Evolutionary conservation across 345 rosid genomes (phyloP), one percentile per base, ranked within the genome.

Genomic region (Conringia planisiliqua): DNA sequence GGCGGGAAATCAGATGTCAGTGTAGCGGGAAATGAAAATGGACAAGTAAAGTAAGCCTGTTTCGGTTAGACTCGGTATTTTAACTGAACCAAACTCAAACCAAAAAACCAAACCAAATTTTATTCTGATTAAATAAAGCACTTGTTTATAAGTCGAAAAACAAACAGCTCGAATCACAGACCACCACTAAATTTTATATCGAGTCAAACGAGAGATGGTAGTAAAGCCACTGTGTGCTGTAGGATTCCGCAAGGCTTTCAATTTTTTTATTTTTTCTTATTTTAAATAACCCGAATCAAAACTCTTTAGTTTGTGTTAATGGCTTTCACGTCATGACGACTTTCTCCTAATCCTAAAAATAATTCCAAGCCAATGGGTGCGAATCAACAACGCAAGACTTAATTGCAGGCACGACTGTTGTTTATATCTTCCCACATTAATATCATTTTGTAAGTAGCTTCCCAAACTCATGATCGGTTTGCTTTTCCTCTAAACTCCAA

Each of bases 261-360:
- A 22, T 2, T 27, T 44, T 44, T 51, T 62, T 40, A 50, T 50
- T 27, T 29, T 20, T 2, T 6, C 3, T 5, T 9, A 9, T 1
- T 33, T 6, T 20, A 12, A 56, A 55, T 63, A 50, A 76, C 52
- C 60, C 14, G 40, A 57, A 63, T 46, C 72, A 17, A 26, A 62
- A 5, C 58, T 26, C 66, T 44, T 59, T n/a, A n/a, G n/a, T 68
- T 11, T 27, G 12, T 38, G 80, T 57, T 77, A 51, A 77, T 77
- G 80, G 56, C 68, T 47, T 65, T 71, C 76, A 77, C 80, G 80
- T 64, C 72, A 57, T 47, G 44, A 71, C 61, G 44, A 77, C 76
- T 71, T 77, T 64, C 38, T 71, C 13, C 8, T 48, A 64, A 70
- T 26, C 75, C 29, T 51, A 33, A 62, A 42, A 16, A 39, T 11